A percentile compares a stretch with the other conserved stretches of the same genome.
These are phyloP conservation scores for Aspergillus latus DNA, from an alignment of 2,329 filamentous ascomycete species.

Conservation along the genomic window DNA sequence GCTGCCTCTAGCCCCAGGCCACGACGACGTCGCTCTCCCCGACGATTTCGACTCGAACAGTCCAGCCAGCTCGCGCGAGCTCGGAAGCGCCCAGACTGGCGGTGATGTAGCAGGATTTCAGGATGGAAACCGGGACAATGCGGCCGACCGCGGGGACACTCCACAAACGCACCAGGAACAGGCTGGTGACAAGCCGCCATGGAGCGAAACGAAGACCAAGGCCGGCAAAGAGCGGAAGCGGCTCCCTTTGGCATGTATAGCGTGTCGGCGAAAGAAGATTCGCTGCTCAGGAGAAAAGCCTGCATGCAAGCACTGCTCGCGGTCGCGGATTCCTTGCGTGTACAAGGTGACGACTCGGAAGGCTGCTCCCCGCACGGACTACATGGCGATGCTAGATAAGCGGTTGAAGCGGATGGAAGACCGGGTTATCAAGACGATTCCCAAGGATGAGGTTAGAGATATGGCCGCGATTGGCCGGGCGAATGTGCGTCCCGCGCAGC, in stretches of 20 bases:
- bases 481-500: slow-evolving; percentile 76
- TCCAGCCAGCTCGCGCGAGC: slow-evolving; percentile 37
- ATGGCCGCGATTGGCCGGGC: slow-evolving; percentile 71
- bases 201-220: slow-evolving; percentile 84
- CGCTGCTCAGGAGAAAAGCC: slow-evolving; percentile 97
- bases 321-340: slow-evolving; percentile 90
- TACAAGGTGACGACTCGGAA: slow-evolving; percentile 97
- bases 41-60: slow-evolving; percentile 39
- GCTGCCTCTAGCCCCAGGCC: slow-evolving; percentile 24
- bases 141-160: slow-evolving; percentile 17
- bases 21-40: slow-evolving; percentile 27
- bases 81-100: slow-evolving; percentile 27
- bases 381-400: slow-evolving; percentile 99
- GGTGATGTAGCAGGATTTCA: slow-evolving; percentile 24
- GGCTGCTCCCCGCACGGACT: slow-evolving; percentile 90
- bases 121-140: slow-evolving; percentile 22
- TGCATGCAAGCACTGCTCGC: slow-evolving; percentile 91
- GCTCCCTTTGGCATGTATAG: slow-evolving; percentile 89
- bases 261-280: slow-evolving; percentile 95
- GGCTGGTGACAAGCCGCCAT: slow-evolving; percentile 61
- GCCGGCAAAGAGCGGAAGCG: slow-evolving; percentile 95
- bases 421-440: slow-evolving; percentile 91
- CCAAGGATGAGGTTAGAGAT: slow-evolving; percentile 75
- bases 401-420: slow-evolving; percentile 96
- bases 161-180: slow-evolving; percentile 37